Percentiles rank a stretch among this genome's conserved stretches.
Evolutionary conservation across 371 early-diverging fungal genomes (phyloP).

Genomic region (Furculomyces boomerangus): DNA sequence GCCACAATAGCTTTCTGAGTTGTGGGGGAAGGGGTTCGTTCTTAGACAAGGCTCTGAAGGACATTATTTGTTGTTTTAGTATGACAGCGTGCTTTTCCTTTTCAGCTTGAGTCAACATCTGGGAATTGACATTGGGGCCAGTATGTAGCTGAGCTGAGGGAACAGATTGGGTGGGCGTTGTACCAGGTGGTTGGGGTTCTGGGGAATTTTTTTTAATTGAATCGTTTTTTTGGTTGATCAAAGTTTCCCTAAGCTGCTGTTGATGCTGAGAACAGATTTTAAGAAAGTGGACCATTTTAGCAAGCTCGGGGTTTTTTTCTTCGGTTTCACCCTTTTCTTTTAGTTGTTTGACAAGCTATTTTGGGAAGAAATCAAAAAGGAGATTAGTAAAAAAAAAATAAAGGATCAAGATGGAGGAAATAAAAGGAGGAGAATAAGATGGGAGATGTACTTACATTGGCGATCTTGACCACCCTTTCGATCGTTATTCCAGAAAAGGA

Average conservation of each 20-base stretch:
- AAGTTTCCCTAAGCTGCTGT: slow-evolving; percentile 9
- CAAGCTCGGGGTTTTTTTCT: slow-evolving; percentile 43
- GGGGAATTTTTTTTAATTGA: slow-evolving; percentile 8
- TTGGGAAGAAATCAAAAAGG: not conserved
- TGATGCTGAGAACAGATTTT: slow-evolving; percentile 26
- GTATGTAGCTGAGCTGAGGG: not conserved
- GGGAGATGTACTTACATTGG: not conserved
- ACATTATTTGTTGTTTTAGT: slow-evolving; percentile 58
- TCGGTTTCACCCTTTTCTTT: slow-evolving; percentile 47
- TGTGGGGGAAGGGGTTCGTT: slow-evolving; percentile 56
- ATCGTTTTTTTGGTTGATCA: slow-evolving; percentile 1
- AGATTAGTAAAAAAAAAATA: not conserved
- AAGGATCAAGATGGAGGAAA: not conserved
- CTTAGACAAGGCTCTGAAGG: slow-evolving; percentile 60
- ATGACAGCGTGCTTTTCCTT: slow-evolving; percentile 17
- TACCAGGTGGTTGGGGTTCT: slow-evolving; percentile 19
- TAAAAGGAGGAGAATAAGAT: not conserved
- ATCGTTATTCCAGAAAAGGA: not conserved
- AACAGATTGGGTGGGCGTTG: not conserved
- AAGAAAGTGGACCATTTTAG: slow-evolving; percentile 40
- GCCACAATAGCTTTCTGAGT: slow-evolving; percentile 46
- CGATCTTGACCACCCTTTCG: slow-evolving; percentile 2
- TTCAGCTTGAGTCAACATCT: not conserved
- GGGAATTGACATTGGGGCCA: not conserved
- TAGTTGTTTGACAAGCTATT: slow-evolving; percentile 20